Evolutionary conservation across 768 basidiomycete genomes (phyloP).

Genomic region (Asterophora lycoperdoides): DNA sequence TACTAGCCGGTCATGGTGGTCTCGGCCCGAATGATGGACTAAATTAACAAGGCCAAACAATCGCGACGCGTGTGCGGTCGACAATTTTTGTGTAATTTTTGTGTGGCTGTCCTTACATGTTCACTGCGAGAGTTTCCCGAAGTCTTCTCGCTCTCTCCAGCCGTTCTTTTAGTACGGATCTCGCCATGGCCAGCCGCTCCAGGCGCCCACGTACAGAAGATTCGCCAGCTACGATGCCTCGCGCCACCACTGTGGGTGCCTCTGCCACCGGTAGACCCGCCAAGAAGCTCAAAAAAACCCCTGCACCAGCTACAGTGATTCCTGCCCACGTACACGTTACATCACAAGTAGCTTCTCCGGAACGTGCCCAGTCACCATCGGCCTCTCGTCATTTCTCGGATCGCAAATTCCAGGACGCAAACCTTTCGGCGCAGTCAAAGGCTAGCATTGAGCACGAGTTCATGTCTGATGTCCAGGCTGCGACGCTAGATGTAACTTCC

Average conservation of each 20-base stretch:
- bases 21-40: too few relatives aligned
- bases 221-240: neutral
- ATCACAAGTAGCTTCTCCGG: neutral
- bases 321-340: neutral
- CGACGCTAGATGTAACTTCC: conserved; percentile 34
- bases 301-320: neutral
- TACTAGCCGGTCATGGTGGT: too few relatives aligned
- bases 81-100: too few relatives aligned
- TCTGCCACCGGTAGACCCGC: neutral
- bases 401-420: conserved; percentile 27
- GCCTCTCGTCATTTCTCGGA: conserved; percentile 25
- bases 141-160: too few relatives aligned
- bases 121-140: too few relatives aligned
- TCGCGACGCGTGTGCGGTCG: too few relatives aligned
- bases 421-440: conserved; percentile 39
- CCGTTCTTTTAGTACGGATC: neutral
- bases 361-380: neutral
- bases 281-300: neutral
- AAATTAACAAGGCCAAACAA: too few relatives aligned
- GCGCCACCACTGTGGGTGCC: neutral
- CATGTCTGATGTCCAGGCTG: conserved; percentile 48
- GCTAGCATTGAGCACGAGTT: conserved; percentile 40
- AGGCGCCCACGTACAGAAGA: neutral
- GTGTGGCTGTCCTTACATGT: too few relatives aligned
- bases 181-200: neutral